Conservation (phyloP, 371 early-diverging fungal species). For the Mucor lusitanicus region DNA sequence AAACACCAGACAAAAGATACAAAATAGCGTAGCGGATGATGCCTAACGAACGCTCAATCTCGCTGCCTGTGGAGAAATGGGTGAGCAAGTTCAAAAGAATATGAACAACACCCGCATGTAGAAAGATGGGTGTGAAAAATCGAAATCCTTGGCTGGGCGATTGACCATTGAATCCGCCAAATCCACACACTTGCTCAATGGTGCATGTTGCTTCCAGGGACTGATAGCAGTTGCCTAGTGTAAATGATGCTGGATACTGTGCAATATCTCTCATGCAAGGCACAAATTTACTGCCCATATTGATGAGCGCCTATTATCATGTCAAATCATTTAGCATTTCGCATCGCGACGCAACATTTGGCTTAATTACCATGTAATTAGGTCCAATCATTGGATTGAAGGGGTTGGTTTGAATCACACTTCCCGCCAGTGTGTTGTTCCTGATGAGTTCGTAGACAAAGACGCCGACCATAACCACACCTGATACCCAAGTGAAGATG, state of each 20-base stretch:
- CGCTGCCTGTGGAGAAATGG: constrained; percentile 62
- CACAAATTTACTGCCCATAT: constrained; percentile 51
- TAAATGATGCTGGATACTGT: constrained; percentile 4
- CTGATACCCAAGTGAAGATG: constrained; percentile 48
- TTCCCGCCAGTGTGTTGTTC: constrained; percentile 26
- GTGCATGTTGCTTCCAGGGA: constrained; percentile 28
- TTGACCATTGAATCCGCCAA: constrained; percentile 40
- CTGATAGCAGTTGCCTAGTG: constrained; percentile 14
- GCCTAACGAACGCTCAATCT: constrained; percentile 74
- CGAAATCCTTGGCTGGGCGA: constrained; percentile 73
- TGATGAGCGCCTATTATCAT: constrained; percentile 31
- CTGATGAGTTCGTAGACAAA: constrained; percentile 46
- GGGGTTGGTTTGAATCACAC: constrained; percentile 28
- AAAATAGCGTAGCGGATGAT: constrained; percentile 35
- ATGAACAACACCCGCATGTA: constrained; percentile 84
- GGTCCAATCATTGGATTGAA: constrained; percentile 61
- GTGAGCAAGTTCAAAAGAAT: constrained; percentile 67
- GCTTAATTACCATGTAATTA: constrained; percentile 23
- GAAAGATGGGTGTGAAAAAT: constrained; percentile 75
- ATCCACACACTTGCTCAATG: constrained; percentile 47
- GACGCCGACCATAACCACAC: constrained; percentile 42
- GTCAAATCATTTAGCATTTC: neutral
- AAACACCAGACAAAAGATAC: constrained; percentile 69
- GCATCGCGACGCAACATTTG: neutral
- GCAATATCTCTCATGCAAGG: constrained; percentile 50